A percentile compares a stretch with the other conserved stretches of the same genome.
Conservation (phyloP, 495 filamentous ascomycete species). For the Neurospora cerealis region DNA sequence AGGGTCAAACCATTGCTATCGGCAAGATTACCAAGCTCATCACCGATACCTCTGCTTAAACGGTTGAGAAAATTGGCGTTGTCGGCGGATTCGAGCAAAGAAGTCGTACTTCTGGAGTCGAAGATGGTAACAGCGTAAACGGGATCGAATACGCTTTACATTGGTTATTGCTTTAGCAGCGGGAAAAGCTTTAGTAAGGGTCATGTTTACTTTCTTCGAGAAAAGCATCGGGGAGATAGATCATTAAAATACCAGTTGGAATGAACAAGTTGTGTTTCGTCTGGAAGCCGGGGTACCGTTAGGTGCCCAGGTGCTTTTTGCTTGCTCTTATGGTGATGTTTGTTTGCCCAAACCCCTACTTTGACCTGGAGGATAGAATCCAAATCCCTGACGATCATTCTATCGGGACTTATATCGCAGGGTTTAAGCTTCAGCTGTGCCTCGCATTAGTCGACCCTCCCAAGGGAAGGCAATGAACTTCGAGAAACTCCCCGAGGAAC, state of each 20-base stretch:
- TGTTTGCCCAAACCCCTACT: neutral
- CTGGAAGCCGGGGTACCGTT: neutral
- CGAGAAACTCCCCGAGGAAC: neutral
- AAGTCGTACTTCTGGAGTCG: neutral
- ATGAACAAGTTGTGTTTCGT: neutral
- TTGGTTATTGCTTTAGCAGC: neutral
- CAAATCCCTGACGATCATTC: neutral
- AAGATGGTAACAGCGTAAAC: neutral
- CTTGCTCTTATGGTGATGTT: neutral
- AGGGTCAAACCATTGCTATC: slow-evolving; percentile 95
- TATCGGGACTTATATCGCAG: neutral
- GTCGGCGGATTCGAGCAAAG: neutral
- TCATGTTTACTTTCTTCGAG: neutral
- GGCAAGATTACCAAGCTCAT: slow-evolving; percentile 88
- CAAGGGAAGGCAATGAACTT: neutral
- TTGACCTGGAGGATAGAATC: neutral
- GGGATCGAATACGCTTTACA: neutral
- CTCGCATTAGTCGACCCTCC: neutral
- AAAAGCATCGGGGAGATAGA: neutral
- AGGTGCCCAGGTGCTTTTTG: neutral
- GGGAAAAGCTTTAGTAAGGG: neutral
- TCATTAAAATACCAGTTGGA: neutral
- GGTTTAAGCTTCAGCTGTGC: neutral
- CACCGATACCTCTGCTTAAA: slow-evolving; percentile 25
- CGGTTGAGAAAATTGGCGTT: neutral